Percentiles rank a stretch among this genome's conserved stretches.
Conservation (phyloP, 2,329 filamentous ascomycete species). For the Aspergillus brunneoviolaceus region DNA sequence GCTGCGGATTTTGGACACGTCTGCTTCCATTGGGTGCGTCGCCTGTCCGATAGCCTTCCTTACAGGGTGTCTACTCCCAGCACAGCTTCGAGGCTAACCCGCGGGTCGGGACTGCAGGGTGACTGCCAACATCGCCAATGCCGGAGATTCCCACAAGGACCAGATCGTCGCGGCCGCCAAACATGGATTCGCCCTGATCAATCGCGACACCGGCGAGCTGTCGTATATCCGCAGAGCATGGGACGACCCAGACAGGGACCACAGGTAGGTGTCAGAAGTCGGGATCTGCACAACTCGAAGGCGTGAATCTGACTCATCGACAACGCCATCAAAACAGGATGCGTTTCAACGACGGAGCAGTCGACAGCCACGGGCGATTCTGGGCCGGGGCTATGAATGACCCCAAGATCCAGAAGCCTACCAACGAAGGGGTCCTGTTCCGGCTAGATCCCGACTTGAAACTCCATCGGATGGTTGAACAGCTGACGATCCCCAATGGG, state of each 20-base stretch:
- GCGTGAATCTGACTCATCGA: constrained; percentile 14
- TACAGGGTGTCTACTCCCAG: constrained; percentile 1
- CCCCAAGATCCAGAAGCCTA: constrained; percentile 59
- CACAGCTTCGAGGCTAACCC: constrained; percentile 42
- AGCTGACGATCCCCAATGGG: constrained; percentile 78
- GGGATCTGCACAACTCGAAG: constrained; percentile 1
- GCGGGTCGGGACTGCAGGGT: constrained; percentile 50
- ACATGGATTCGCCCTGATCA: constrained; percentile 74
- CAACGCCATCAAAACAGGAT: constrained; percentile 35
- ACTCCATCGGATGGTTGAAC: constrained; percentile 60
- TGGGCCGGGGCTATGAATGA: constrained; percentile 89
- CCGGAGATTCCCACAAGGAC: constrained; percentile 51
- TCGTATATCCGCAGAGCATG: constrained; percentile 59
- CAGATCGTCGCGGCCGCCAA: constrained; percentile 78
- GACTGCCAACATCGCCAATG: constrained; percentile 73
- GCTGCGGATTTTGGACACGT: constrained; percentile 57
- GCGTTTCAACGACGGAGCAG: constrained; percentile 76
- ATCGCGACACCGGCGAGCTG: constrained; percentile 59
- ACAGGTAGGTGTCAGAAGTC: constrained; percentile 37
- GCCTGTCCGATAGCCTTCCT: background rate
- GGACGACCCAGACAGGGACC: constrained; percentile 48
- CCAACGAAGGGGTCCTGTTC: constrained; percentile 66
- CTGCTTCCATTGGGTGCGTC: constrained; percentile 54
- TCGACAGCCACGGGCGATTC: constrained; percentile 76
- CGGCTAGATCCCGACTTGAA: constrained; percentile 65